phyloP scores from a whole-genome alignment of 768 basidiomycete species.

The Mycena galopus region DNA sequence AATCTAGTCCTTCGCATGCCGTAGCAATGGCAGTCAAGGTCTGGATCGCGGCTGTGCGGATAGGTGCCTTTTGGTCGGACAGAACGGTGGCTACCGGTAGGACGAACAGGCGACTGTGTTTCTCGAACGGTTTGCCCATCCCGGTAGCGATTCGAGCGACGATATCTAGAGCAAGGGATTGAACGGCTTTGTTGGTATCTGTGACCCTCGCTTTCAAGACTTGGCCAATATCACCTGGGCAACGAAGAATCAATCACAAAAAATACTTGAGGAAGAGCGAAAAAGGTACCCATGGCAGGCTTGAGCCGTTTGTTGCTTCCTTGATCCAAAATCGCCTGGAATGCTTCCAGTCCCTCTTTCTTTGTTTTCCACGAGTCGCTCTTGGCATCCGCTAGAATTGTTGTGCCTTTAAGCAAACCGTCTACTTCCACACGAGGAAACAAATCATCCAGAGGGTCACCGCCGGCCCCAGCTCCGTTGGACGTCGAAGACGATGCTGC shows the following conservation, averaged over 20 bases:
- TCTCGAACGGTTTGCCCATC: conserved; percentile 97
- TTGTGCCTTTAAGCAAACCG: conserved; percentile 83
- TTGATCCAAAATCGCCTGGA: conserved; percentile 89
- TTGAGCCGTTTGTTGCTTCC: conserved; percentile 94
- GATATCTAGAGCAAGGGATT: conserved; percentile 89
- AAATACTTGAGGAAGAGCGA: background rate
- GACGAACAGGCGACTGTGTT: conserved; percentile 82
- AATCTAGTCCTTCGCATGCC: conserved; percentile 87
- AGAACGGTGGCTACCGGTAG: conserved; percentile 86
- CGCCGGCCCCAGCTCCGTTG: conserved; percentile 55
- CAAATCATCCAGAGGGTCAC: conserved; percentile 91
- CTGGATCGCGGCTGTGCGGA: conserved; percentile 82
- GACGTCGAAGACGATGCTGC: conserved; percentile 56
- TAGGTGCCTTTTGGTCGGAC: conserved; percentile 92
- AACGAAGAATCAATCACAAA: conserved; percentile 19
- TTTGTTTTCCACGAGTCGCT: conserved; percentile 97
- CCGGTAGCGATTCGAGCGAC: conserved; percentile 90
- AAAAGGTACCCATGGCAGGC: conserved; percentile 79
- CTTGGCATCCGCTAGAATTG: conserved; percentile 85
- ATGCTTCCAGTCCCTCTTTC: conserved; percentile 91
- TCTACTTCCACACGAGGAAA: conserved; percentile 97
- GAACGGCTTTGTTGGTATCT: conserved; percentile 96
- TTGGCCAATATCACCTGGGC: conserved; percentile 87
- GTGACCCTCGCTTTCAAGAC: conserved; percentile 89
- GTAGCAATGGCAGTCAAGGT: conserved; percentile 87